phyloP scores from a whole-genome alignment of 768 basidiomycete species.

The Strobilomyces dryophilus region DNA sequence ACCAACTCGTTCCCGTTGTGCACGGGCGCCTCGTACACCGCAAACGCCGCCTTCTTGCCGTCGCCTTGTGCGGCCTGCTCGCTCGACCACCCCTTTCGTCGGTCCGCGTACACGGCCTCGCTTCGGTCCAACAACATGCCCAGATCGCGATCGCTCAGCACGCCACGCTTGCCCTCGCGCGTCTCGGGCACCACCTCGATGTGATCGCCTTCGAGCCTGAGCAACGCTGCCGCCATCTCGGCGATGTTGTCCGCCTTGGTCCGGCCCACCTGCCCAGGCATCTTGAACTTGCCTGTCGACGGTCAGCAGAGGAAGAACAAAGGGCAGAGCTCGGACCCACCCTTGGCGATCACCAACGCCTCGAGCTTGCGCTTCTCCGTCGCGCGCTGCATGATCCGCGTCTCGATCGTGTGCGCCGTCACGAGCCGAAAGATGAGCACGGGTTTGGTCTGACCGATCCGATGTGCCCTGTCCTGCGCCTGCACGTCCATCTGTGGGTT shows the following conservation, averaged over 20 bases:
- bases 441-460: constrained; percentile 91
- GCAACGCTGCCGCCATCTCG: constrained; percentile 74
- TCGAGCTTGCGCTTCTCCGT: constrained; percentile 87
- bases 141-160: constrained; percentile 81
- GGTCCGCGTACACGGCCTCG: constrained; percentile 64
- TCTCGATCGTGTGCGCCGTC: constrained; percentile 86
- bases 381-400: constrained; percentile 85
- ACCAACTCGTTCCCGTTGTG: constrained; percentile 65
- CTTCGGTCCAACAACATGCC: constrained; percentile 77
- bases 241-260: constrained; percentile 64
- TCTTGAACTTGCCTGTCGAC: constrained; percentile 72
- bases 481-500: constrained; percentile 97
- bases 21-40: constrained; percentile 67
- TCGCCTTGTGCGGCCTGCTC: constrained; percentile 2
- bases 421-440: constrained; percentile 88
- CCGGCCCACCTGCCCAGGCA: constrained; percentile 53
- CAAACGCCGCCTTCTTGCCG: constrained; percentile 56
- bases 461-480: constrained; percentile 92
- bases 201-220: constrained; percentile 83
- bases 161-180: constrained; percentile 55
- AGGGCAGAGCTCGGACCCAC: constrained; percentile 23
- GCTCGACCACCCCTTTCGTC: constrained; percentile 73
- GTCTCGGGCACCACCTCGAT: constrained; percentile 81
- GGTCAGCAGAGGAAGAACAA: no score
- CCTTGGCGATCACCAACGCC: constrained; percentile 92